A percentile compares a stretch with the other conserved stretches of the same genome.
Evolutionary conservation across 139 green algal species (phyloP).

Genomic region (Coccomyxa sp.): DNA sequence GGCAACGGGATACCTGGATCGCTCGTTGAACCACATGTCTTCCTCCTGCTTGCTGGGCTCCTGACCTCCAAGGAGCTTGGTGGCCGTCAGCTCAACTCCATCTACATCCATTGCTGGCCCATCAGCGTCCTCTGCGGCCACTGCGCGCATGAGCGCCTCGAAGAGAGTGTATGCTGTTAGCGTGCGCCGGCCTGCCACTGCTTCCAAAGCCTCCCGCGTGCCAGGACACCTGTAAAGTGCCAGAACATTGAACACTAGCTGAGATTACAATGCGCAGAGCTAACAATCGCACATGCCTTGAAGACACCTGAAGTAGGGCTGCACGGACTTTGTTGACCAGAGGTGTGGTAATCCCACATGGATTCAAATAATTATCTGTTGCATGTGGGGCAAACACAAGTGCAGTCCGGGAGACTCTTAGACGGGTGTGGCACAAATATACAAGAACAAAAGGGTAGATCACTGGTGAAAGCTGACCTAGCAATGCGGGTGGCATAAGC

Average conservation of each 20-base stretch:
- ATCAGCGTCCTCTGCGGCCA: background rate
- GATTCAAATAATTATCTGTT: too few relatives aligned
- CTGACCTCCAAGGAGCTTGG: conserved; percentile 1
- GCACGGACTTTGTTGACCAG: too few relatives aligned
- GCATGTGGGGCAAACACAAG: too few relatives aligned
- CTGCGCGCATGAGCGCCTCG: conserved; percentile 9
- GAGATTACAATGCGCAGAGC: too few relatives aligned
- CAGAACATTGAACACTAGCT: too few relatives aligned
- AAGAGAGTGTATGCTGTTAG: conserved; percentile 10
- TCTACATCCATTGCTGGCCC: background rate
- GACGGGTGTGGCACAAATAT: too few relatives aligned
- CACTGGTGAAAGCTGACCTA: background rate
- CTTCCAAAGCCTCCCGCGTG: conserved; percentile 6
- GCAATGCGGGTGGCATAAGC: conserved; percentile 3
- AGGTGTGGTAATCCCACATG: too few relatives aligned
- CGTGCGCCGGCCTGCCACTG: background rate
- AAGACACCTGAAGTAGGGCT: too few relatives aligned
- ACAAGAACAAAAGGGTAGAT: too few relatives aligned
- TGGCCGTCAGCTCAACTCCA: background rate
- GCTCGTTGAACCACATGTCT: conserved; percentile 12
- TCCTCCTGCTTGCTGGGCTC: conserved; percentile 15
- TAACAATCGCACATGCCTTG: too few relatives aligned
- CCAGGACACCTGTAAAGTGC: conserved; percentile 19
- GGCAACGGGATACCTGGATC: background rate
- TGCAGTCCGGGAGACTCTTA: too few relatives aligned